Evolutionary conservation across 768 basidiomycete genomes (phyloP), one percentile per base, ranked within the genome.

Genomic region (Lactarius vividus): DNA sequence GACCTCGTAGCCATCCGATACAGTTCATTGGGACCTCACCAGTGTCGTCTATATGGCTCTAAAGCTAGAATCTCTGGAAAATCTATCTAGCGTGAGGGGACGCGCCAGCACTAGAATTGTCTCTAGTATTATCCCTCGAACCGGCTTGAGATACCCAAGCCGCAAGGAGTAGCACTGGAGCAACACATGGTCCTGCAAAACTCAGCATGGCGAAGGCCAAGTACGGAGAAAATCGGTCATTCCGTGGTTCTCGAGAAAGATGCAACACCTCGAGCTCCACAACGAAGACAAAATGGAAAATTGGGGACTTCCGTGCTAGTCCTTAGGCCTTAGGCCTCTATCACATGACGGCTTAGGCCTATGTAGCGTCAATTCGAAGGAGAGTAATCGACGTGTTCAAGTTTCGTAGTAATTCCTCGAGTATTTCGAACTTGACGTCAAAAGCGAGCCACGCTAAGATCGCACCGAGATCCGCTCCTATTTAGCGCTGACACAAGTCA

Each of bases 231-330:
- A 49, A n/a, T 26, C 11, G 26, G 23, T 52, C 23, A 23, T 49
- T 23, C 35, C 11, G 35, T 37, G 49, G 46, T 26, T 11, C 10
- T 26, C 23, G 46, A 26, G 23, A 11, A 49, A 18, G 23, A 3
- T 23, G 15, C 20, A n/a, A 42, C 62, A 91, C 35, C 9, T 13
- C 35, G 35, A 9, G 87, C 77, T 89, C 85, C 1, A 86, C 77
- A n/a, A 93, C 74, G 77, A 91, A 94, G 40, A 92, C 73, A 8
- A 90, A 72, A 16, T 92, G 77, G 73, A 91, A 85, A 59, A 90
- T 77, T 77, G 2, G 86, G 85, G 74, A 93, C 91, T 64, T 92
- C 90, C 37, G 91, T 77, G 66, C 78, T 82, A 71, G 84, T 88
- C 78, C 86, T 11, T 88, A 18, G 84, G 85, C 78, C 86, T 11